Conservation (phyloP, 1,284 basidiomycete genomes). For the Gastroboletus turbinatus region DNA sequence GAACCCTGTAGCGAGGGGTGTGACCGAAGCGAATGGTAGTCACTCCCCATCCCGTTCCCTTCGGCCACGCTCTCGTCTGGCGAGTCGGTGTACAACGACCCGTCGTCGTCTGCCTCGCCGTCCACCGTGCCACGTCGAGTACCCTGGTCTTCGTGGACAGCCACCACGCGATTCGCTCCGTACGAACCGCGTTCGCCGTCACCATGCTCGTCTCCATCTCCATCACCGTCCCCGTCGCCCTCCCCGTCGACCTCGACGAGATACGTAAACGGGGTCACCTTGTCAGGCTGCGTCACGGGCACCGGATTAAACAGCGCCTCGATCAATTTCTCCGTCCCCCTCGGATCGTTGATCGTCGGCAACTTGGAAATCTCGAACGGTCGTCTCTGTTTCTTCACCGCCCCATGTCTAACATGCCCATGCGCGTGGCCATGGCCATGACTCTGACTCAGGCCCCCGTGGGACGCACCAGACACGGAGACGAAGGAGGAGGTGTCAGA, state of each 20-base stretch:
- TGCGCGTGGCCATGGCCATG: background rate
- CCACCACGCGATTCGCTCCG: background rate
- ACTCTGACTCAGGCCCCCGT: background rate
- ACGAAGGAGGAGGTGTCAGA: conserved; percentile 28
- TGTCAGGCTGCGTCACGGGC: conserved; percentile 43
- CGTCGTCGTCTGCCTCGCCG: conserved; percentile 18
- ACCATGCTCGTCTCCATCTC: conserved; percentile 7
- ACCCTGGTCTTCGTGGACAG: background rate
- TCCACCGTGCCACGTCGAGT: background rate
- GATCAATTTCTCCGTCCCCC: conserved; percentile 67
- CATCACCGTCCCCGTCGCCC: conserved; percentile 18
- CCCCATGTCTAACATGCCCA: background rate
- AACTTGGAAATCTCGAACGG: conserved; percentile 49
- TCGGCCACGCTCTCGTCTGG: conserved; percentile 19
- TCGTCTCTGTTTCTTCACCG: conserved; percentile 23
- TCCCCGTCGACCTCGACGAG: conserved; percentile 37
- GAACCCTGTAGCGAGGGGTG: conserved; percentile 27
- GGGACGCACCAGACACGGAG: conserved; percentile 13
- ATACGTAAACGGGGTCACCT: conserved; percentile 60
- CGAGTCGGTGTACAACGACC: conserved; percentile 27
- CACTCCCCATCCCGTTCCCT: conserved; percentile 24
- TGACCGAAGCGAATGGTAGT: conserved; percentile 34
- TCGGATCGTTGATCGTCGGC: conserved; percentile 52
- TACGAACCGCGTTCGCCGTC: conserved; percentile 4
- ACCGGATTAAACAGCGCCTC: conserved; percentile 76